Base-by-base conservation (phyloP, 345 rosid species). In the Conringia planisiliqua region DNA sequence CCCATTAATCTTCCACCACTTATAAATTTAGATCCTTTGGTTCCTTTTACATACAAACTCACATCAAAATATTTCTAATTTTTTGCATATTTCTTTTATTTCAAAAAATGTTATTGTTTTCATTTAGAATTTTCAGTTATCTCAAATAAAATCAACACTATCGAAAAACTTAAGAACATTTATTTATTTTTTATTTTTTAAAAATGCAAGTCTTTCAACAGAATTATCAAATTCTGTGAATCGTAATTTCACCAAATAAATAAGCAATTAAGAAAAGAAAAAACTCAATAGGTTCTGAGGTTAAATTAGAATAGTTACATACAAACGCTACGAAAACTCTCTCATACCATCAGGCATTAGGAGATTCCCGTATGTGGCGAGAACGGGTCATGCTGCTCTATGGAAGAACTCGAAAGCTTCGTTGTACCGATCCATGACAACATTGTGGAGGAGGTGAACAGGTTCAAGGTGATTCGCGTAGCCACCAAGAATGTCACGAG, bases 391-490 rank as follows among this genome's bases (percentile, higher is more conserved):
- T 18, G 73, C 57, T 57, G 63, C 62, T 66, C 20, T 39, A 12
- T 6, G 0, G 52, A 88, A 92, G 85, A 84, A 90, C 29, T 89
- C 91, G 4, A 62, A 80, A 42, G 96, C 99, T 81, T 86, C 94
- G 2, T 61, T 74, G 68, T 88, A 92, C 50, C 70, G 87, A 79
- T 86, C 86, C 46, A 85, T 29, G 73, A 87, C 90, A 22, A 95
- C 76, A 27, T 95, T 95, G 86, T 85, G 85, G 16, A 95, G 80
- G 10, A 93, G 97, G 46, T 95, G 85, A 33, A 87, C 70, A 65
- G 97, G 91, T 68, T 92, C 97, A 73, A 91, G 70, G 29, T 89
- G 90, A 82, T 90, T 92, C 36, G 87, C 85, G 74, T 85, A 86
- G 5, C 88, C 82, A 62, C 99, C 99, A 52, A 90, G 22, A 36